Evolutionary conservation across 176 grass and related monocot species (phyloP).

Genomic region (Hordeum marinum): DNA sequence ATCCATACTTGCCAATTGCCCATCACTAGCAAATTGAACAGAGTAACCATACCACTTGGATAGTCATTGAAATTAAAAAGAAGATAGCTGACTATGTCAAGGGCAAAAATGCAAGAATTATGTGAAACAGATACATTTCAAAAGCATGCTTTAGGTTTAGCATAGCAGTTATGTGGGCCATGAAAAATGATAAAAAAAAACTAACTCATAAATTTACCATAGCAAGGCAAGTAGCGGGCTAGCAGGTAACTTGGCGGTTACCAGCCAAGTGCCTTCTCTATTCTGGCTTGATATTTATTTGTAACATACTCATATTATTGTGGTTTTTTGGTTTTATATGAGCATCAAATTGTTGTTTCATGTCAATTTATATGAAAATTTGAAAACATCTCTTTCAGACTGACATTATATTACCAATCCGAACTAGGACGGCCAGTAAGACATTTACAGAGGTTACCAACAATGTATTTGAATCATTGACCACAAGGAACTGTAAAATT

Average conservation of each 20-base stretch:
- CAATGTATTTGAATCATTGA: not conserved
- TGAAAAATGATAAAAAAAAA: not conserved
- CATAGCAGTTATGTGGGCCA: conserved; percentile 9
- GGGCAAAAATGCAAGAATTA: conserved; percentile 20
- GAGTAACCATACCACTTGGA: conserved; percentile 94
- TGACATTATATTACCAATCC: not conserved
- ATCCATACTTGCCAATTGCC: conserved; percentile 96
- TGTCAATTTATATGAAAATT: not conserved
- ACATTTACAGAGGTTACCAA: not conserved
- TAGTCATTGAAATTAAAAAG: conserved; percentile 99
- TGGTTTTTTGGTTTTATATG: not conserved
- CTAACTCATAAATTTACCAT: not conserved
- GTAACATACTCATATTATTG: not conserved
- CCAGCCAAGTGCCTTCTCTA: not conserved
- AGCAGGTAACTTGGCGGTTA: not conserved
- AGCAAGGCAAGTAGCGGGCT: not conserved
- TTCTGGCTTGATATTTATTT: not conserved
- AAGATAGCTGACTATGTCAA: conserved; percentile 82
- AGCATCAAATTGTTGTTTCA: not conserved
- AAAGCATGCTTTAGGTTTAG: not conserved
- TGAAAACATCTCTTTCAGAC: not conserved
- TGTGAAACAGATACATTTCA: conserved; percentile 6
- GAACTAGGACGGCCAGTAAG: not conserved
- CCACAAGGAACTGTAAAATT: not conserved
- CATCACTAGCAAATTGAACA: conserved; percentile 97